A percentile compares a stretch with the other conserved stretches of the same genome.
phyloP scores from a whole-genome alignment of 1,284 basidiomycete species.

The Ceratobasidium sp. region DNA sequence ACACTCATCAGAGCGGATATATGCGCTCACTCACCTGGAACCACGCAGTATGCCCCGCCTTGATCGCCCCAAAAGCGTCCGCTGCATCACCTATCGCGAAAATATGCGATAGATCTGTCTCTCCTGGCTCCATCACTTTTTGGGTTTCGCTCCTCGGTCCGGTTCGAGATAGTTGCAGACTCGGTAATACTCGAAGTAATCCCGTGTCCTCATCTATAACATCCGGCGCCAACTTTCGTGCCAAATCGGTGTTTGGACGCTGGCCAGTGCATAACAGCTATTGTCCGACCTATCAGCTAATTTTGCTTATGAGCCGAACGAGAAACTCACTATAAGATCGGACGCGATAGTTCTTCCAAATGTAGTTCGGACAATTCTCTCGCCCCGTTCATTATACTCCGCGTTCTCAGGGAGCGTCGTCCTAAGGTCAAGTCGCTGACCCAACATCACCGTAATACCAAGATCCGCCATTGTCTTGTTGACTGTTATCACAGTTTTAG shows the following conservation, averaged over 20 bases:
- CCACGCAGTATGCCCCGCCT: constrained; percentile 78
- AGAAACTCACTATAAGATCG: not conserved
- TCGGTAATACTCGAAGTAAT: no score
- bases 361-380: constrained; percentile 12
- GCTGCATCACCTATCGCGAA: constrained; percentile 58
- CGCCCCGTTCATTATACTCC: constrained; percentile 22
- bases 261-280: constrained; percentile 84
- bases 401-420: constrained; percentile 20
- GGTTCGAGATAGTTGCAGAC: constrained; percentile 45
- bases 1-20: no score
- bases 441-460: constrained; percentile 5
- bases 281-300: not conserved
- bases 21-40: constrained; percentile 62
- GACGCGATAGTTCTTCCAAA: constrained; percentile 54
- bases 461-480: constrained; percentile 10
- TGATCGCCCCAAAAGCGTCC: constrained; percentile 61
- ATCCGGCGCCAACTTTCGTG: no score
- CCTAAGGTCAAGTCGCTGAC: constrained; percentile 43
- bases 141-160: no score
- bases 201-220: no score
- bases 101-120: constrained; percentile 32
- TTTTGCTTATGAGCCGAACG: not conserved
- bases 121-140: no score
- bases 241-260: constrained; percentile 70
- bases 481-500: constrained; percentile 51